Percentiles rank a stretch among this genome's conserved stretches.
These are phyloP conservation scores for Chaetomidium leptoderma DNA, from an alignment of 495 filamentous ascomycete genomes.

Conservation along the genomic window DNA sequence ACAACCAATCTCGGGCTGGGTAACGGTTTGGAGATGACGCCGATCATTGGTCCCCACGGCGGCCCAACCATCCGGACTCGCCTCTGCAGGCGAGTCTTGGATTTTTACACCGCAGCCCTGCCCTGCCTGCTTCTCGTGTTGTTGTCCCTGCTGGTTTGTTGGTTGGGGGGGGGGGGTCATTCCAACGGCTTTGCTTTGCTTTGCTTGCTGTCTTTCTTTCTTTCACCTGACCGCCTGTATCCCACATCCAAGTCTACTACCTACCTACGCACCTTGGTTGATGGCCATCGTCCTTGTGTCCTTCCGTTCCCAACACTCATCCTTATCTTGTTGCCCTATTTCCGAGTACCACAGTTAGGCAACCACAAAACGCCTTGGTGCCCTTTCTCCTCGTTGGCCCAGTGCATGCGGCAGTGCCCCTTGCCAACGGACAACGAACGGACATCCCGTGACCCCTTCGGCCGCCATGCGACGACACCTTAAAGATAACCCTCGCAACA, in stretches of 20 bases:
- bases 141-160: background rate
- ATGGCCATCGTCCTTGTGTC: no score
- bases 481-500: conserved; percentile 14
- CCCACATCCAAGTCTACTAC: background rate
- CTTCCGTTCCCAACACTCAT: no score
- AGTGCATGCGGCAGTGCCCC: no score
- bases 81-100: background rate
- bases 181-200: background rate
- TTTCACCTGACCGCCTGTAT: background rate
- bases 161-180: background rate
- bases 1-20: conserved; percentile 7
- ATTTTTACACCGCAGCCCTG: background rate
- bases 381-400: no score
- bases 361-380: no score
- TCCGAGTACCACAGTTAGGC: no score
- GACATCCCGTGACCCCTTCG: background rate
- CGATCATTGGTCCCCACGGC: conserved; percentile 12
- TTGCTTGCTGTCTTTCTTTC: background rate
- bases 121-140: background rate
- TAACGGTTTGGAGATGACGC: conserved; percentile 2
- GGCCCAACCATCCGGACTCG: conserved; percentile 2
- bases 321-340: no score
- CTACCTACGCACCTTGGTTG: no score
- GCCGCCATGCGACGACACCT: conserved; percentile 17
- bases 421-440: no score